Conservation (phyloP, 1,284 basidiomycete species). For the Boletellus sp. region DNA sequence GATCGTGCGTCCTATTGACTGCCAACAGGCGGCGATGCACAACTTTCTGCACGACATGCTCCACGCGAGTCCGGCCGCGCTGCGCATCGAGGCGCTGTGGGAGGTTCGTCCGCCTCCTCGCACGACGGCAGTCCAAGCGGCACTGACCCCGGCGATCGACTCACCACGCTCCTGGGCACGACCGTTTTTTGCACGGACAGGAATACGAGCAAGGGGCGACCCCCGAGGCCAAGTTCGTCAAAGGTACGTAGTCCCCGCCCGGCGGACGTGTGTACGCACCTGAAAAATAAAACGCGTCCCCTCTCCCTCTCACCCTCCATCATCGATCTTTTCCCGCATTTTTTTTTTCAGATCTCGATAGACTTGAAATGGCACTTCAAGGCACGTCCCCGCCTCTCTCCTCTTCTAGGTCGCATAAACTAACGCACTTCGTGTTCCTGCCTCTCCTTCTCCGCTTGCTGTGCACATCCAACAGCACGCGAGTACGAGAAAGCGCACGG, state of each 20-base stretch:
- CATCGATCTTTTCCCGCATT: not conserved
- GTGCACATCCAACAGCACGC: conserved; percentile 42
- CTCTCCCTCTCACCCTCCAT: too few relatives aligned
- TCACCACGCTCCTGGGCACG: not conserved
- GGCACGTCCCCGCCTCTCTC: conserved; percentile 37
- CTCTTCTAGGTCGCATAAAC: not conserved
- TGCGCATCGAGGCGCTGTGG: conserved; percentile 80
- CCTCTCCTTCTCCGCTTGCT: not conserved
- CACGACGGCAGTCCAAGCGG: not conserved
- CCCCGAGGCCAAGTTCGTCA: conserved; percentile 86
- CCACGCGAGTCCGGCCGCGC: conserved; percentile 74
- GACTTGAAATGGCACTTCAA: conserved; percentile 89
- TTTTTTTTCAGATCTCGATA: conserved; percentile 69
- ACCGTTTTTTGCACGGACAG: conserved; percentile 34
- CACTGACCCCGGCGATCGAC: not conserved
- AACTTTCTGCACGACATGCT: conserved; percentile 90
- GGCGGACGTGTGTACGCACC: too few relatives aligned
- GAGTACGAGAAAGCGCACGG: conserved; percentile 66
- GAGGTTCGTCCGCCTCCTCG: conserved; percentile 44
- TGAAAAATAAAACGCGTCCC: too few relatives aligned
- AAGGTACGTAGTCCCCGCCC: conserved; percentile 50
- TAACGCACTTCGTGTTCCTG: not conserved
- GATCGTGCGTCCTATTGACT: too few relatives aligned
- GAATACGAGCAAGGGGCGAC: conserved; percentile 89
- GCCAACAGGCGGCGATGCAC: conserved; percentile 78